Percentiles rank a stretch among this genome's conserved stretches.
These are phyloP conservation scores for Calonectria hawksworthii DNA, from an alignment of 2,329 filamentous ascomycete genomes.

Conservation along the genomic window DNA sequence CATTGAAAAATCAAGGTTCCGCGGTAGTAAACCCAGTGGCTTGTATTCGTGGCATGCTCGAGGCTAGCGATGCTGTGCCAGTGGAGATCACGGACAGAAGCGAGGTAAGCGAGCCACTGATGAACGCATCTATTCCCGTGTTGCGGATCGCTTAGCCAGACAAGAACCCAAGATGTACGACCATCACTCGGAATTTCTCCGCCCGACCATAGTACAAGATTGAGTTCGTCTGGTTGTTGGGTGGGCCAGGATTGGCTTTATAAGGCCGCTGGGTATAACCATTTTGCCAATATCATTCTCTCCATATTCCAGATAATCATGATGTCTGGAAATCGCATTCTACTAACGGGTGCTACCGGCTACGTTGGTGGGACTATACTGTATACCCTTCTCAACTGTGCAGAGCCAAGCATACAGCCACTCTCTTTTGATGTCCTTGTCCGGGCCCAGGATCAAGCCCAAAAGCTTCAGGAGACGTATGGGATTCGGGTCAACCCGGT, in stretches of 20 bases:
- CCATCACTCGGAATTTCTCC: not conserved
- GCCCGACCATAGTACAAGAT: not conserved
- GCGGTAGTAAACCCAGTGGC: not conserved
- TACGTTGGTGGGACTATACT: constrained; percentile 25
- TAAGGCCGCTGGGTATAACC: not conserved
- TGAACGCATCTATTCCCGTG: not conserved
- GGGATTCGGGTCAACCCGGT: constrained; percentile 19
- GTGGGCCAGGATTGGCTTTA: not conserved
- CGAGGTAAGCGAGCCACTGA: not conserved
- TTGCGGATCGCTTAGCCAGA: not conserved
- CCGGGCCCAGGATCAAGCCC: not conserved
- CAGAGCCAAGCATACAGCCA: not conserved
- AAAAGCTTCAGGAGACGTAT: constrained; percentile 5
- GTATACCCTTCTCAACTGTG: not conserved
- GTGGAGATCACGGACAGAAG: not conserved
- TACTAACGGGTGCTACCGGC: constrained; percentile 20
- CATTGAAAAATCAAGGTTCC: not conserved
- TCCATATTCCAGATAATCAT: not conserved
- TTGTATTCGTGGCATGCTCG: not conserved
- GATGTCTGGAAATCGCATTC: not conserved
- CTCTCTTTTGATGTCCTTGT: constrained; percentile 16
- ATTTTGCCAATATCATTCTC: not conserved
- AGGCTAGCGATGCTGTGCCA: not conserved
- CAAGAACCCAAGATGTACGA: not conserved
- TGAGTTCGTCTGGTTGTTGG: not conserved